Conservation (phyloP, 305 asterid species). For the Andrographis paniculata region DNA sequence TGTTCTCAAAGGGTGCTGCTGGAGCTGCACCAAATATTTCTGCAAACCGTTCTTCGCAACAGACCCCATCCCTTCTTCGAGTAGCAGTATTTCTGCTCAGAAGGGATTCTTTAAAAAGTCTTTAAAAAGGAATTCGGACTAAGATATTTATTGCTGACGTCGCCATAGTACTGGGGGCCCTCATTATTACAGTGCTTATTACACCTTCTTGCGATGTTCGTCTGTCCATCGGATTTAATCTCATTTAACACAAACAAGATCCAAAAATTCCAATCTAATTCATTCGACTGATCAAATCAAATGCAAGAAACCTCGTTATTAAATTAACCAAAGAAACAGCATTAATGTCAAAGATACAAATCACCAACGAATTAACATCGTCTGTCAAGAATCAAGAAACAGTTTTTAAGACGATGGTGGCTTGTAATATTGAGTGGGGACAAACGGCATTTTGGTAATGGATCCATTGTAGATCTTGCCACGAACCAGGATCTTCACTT, state of each 20-base stretch:
- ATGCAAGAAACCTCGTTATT: neutral
- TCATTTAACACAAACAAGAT: too few species aligned
- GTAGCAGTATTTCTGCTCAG: too few species aligned
- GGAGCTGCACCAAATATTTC: conserved; percentile 58
- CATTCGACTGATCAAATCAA: neutral
- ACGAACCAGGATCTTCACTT: conserved; percentile 65
- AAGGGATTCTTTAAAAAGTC: too few species aligned
- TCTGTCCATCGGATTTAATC: too few species aligned
- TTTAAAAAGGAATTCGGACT: too few species aligned
- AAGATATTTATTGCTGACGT: too few species aligned
- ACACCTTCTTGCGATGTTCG: too few species aligned
- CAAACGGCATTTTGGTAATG: conserved; percentile 68
- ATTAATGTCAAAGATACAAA: conserved; percentile 11
- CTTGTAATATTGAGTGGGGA: conserved; percentile 12
- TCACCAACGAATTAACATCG: too few species aligned
- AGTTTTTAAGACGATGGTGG: neutral
- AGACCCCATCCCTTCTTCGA: conserved; percentile 52
- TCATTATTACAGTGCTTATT: too few species aligned
- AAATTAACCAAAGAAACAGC: conserved; percentile 14
- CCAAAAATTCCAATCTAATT: neutral
- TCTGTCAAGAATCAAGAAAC: conserved; percentile 10
- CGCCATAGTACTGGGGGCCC: too few species aligned
- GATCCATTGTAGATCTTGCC: conserved; percentile 82
- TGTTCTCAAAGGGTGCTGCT: conserved; percentile 67
- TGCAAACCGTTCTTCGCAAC: conserved; percentile 60